phyloP scores from a whole-genome alignment of 2,329 filamentous ascomycete genomes.

The Raffaelea ambrosiae region DNA sequence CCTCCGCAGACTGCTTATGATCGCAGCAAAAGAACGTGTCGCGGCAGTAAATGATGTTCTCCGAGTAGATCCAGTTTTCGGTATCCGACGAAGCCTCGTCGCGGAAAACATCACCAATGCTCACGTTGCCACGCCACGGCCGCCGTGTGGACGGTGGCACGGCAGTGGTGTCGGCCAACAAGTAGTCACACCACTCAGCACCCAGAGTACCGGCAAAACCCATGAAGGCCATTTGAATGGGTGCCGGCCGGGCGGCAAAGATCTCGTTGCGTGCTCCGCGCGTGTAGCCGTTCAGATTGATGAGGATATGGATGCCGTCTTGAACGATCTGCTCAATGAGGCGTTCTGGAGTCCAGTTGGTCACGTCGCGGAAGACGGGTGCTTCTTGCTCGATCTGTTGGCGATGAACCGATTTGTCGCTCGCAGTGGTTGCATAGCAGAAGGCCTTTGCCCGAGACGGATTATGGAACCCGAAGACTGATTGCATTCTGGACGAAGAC shows the following conservation, averaged over 20 bases:
- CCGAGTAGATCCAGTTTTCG: conserved; percentile 87
- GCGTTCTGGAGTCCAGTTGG: conserved; percentile 73
- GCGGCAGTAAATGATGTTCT: conserved; percentile 90
- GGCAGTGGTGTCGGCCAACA: conserved; percentile 81
- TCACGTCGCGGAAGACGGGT: conserved; percentile 84
- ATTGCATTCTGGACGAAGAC: conserved; percentile 65
- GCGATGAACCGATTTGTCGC: conserved; percentile 81
- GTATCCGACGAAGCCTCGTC: conserved; percentile 60
- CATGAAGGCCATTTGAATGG: conserved; percentile 99
- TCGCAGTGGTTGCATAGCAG: conserved; percentile 91
- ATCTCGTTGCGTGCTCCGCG: conserved; percentile 94
- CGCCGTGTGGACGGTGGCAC: conserved; percentile 75
- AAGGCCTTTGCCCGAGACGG: conserved; percentile 66
- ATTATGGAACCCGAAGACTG: conserved; percentile 89
- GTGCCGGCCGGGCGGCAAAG: conserved; percentile 87
- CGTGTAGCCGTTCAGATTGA: conserved; percentile 98
- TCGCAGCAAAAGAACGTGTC: conserved; percentile 99
- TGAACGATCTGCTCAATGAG: conserved; percentile 78
- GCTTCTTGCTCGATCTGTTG: conserved; percentile 90
- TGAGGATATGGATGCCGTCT: conserved; percentile 86
- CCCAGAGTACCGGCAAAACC: conserved; percentile 93
- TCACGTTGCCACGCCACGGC: conserved; percentile 67
- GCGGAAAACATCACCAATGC: conserved; percentile 59
- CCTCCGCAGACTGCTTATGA: conserved; percentile 73
- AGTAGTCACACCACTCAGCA: conserved; percentile 97